A percentile compares a stretch with the other conserved stretches of the same genome.
These are phyloP conservation scores for Chlorencoelia australis DNA, from an alignment of 2,329 filamentous ascomycete species.

Conservation along the genomic window DNA sequence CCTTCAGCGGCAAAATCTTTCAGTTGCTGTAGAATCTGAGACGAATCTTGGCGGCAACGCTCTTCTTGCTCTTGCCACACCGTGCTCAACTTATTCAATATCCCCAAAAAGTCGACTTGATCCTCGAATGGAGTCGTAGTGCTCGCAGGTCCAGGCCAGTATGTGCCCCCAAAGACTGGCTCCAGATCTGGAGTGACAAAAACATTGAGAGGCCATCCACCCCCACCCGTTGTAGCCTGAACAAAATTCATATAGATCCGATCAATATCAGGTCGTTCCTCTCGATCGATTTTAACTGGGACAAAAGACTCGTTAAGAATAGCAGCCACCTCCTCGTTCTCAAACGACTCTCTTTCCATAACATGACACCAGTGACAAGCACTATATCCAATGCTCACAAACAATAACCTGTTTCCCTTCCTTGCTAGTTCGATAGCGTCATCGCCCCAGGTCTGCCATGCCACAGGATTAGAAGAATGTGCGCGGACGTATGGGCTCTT, in stretches of 20 bases:
- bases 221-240: constrained; percentile 79
- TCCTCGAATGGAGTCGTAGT: constrained; percentile 35
- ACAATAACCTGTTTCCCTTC: constrained; percentile 77
- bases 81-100: constrained; percentile 65
- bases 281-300: constrained; percentile 84
- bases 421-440: constrained; percentile 69
- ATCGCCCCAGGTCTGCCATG: constrained; percentile 82
- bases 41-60: constrained; percentile 74
- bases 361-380: constrained; percentile 92
- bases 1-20: constrained; percentile 85
- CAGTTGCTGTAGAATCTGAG: constrained; percentile 71
- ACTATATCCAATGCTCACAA: constrained; percentile 88
- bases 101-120: constrained; percentile 70
- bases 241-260: constrained; percentile 98
- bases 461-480: constrained; percentile 72
- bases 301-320: constrained; percentile 83
- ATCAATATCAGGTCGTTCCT: constrained; percentile 89
- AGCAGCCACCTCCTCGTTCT: constrained; percentile 67
- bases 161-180: constrained; percentile 92
- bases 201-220: constrained; percentile 94
- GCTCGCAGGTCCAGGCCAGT: constrained; percentile 63
- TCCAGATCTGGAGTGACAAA: constrained; percentile 90
- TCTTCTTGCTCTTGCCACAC: constrained; percentile 77
- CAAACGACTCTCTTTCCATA: constrained; percentile 88
- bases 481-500: constrained; percentile 60